Evolutionary conservation across 495 filamentous ascomycete genomes (phyloP).

Genomic region (Xylaria palmicola): DNA sequence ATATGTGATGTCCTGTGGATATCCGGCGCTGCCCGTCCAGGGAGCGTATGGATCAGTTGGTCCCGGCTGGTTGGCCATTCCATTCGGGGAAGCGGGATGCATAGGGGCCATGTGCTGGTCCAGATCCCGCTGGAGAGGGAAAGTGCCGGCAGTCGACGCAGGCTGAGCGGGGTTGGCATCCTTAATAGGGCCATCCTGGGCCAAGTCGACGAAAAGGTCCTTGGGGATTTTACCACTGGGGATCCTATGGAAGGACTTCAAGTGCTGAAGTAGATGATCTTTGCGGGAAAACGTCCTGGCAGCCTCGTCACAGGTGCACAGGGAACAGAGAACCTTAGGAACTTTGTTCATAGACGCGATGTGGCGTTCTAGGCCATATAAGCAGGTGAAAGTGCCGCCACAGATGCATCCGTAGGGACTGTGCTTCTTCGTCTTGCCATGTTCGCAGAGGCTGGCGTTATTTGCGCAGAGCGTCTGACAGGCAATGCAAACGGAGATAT

Average conservation of each 20-base stretch:
- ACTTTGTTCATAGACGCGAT: conserved; percentile 17
- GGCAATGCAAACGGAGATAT: conserved; percentile 2
- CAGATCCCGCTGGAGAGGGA: not conserved
- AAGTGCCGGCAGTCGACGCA: too few relatives aligned
- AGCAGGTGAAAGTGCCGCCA: conserved; percentile 19
- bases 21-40: not conserved
- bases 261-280: conserved; percentile 34
- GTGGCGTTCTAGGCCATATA: conserved; percentile 28
- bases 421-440: conserved; percentile 14
- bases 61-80: not conserved
- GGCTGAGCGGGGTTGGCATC: too few relatives aligned
- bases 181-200: not conserved
- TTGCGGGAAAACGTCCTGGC: conserved; percentile 28
- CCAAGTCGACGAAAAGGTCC: not conserved
- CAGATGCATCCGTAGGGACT: conserved; percentile 22
- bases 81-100: not conserved
- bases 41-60: not conserved
- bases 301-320: conserved; percentile 27
- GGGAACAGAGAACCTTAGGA: conserved; percentile 19
- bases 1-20: not conserved
- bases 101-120: not conserved
- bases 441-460: conserved; percentile 15
- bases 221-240: not conserved
- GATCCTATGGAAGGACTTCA: conserved; percentile 32
- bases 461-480: not conserved